Base-by-base conservation (phyloP, 106 monocot species). In the Dactylorhiza incarnata region DNA sequence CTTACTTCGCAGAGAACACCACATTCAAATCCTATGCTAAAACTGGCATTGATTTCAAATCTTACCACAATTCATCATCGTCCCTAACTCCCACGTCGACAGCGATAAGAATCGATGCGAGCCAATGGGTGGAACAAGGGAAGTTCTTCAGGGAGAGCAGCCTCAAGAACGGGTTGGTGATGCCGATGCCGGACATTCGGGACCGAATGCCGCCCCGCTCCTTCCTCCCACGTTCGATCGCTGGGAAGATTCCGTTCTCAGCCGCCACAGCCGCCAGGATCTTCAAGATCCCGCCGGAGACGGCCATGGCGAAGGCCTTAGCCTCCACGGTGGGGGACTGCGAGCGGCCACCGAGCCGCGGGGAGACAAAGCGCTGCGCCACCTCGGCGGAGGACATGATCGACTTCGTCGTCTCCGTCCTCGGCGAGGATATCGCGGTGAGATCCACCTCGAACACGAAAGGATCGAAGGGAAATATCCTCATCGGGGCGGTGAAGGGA, bases 371-470 rank as follows among this genome's bases (percentile, higher is more conserved):
- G 84, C 71, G 80, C 11, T 97, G 96, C 77, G 82, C 85, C 48
- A 87, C 89, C 0, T 93, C 96, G 45, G 84, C 86, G 4, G 96
- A 97, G 81, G 90, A 84, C 84, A 84, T 97, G 81, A 86, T 97
- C 62, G 97, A 97, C 79, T 97, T 97, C 56, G 93, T 89, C 1
- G 84, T 85, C 29, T 69, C 80, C 59, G 85, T 87, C 65, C 79
- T 97, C 12, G 96, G 93, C 6, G 13, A 37, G 71, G 73, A 91
- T 80, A 78, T 87, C 0, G 93, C 83, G 26, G 90, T 89, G 22
- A 79, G 87, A 51, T 85, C 87, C 68, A 93, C 91, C 0, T 82
- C 77, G 75, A 76, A 71, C 58, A 46, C 91, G 8, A 78, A 77
- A 1, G 96, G 96, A 1, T 89, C 82, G 8, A 62, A 66, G 0